phyloP scores from a whole-genome alignment of 257 asterid genomes.

The Verbena officinalis region DNA sequence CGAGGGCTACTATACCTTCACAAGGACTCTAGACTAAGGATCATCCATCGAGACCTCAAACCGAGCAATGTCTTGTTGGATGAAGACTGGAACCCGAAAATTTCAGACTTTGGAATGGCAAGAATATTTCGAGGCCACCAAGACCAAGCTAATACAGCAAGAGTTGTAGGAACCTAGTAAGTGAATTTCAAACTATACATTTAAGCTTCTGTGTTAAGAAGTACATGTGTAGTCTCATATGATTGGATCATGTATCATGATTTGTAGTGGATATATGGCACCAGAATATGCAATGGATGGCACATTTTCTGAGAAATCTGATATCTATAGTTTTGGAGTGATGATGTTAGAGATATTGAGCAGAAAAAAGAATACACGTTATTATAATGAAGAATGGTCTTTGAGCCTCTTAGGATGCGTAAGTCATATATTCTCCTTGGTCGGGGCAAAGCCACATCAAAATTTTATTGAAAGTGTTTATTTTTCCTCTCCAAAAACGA shows the following conservation, averaged over 20 bases:
- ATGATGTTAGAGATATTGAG: constrained; percentile 34
- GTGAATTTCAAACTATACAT: neutral
- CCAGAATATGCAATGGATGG: constrained; percentile 44
- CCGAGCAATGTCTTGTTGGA: constrained; percentile 46
- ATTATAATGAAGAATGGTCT: constrained; percentile 28
- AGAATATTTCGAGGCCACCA: constrained; percentile 44
- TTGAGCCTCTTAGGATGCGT: constrained; percentile 36
- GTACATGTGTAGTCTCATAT: too few species aligned
- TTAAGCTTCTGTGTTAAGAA: too few species aligned
- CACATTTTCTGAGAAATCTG: constrained; percentile 37
- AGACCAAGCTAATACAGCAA: constrained; percentile 37
- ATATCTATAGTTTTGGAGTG: constrained; percentile 40
- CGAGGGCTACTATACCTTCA: constrained; percentile 50
- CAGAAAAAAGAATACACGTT: constrained; percentile 37
- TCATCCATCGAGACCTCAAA: constrained; percentile 46
- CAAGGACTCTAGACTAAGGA: constrained; percentile 44
- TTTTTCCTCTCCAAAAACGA: too few species aligned
- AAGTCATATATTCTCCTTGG: constrained; percentile 8
- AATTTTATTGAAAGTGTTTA: too few species aligned
- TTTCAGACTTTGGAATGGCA: constrained; percentile 53
- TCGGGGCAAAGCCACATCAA: too few species aligned
- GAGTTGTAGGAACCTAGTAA: constrained; percentile 51
- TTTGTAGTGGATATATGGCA: constrained; percentile 46
- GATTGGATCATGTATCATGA: neutral
- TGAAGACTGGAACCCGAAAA: constrained; percentile 42